Percentiles rank a stretch among this genome's conserved stretches.
Conservation (phyloP, 208 protist genomes). For the Naegleria gruberi region DNA sequence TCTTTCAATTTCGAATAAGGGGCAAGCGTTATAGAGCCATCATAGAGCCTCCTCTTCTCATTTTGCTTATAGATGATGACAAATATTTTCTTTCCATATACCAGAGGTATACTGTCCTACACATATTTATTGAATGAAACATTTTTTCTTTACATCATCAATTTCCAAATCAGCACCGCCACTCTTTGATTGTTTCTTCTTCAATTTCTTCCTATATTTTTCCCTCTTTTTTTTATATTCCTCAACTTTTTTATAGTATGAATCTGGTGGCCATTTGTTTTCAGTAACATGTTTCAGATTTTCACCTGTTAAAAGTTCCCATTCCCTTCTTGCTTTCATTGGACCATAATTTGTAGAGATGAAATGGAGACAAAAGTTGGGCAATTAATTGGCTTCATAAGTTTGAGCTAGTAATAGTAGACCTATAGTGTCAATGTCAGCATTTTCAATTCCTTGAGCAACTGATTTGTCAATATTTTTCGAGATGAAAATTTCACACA, state of each 20-base stretch:
- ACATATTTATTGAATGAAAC: too few species aligned
- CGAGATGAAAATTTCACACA: constrained; percentile 20
- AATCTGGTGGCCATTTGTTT: constrained; percentile 9
- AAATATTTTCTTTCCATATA: too few species aligned
- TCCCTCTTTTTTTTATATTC: neutral
- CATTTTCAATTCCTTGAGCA: constrained; percentile 16
- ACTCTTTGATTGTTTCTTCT: too few species aligned
- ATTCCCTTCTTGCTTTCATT: constrained; percentile 12
- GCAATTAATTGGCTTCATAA: neutral
- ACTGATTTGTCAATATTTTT: neutral
- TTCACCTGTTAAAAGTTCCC: neutral
- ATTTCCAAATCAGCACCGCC: too few species aligned
- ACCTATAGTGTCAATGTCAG: constrained; percentile 1
- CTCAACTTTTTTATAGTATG: neutral
- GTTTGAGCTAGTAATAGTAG: neutral
- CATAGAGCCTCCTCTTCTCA: too few species aligned
- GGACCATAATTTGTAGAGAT: neutral
- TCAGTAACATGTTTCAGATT: neutral
- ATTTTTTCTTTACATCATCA: too few species aligned
- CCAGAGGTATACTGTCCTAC: too few species aligned
- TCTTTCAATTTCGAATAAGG: too few species aligned
- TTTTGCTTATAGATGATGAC: too few species aligned
- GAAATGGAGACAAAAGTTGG: constrained; percentile 15
- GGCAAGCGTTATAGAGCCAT: too few species aligned
- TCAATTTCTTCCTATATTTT: neutral